A percentile compares a stretch with the other conserved stretches of the same genome.
Evolutionary conservation across 164 flowering plant genomes (phyloP).

Genomic region (Houttuynia cordata): DNA sequence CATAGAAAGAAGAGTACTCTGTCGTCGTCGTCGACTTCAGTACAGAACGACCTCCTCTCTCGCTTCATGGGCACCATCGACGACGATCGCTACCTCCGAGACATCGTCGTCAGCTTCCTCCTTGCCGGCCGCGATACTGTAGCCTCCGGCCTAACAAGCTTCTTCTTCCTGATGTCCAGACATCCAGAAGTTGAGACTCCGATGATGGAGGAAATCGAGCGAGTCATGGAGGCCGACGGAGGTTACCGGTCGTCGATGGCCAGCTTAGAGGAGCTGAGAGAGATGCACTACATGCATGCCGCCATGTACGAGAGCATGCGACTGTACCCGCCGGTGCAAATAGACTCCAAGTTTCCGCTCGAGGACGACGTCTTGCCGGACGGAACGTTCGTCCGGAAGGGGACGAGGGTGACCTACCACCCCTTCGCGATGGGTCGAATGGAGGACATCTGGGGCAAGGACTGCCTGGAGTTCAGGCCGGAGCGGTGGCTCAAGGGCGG

Average conservation of each 20-base stretch:
- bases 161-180: slow-evolving; percentile 38
- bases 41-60: slow-evolving; percentile 44
- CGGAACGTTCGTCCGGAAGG: slow-evolving; percentile 37
- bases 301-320: slow-evolving; percentile 52
- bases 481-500: slow-evolving; percentile 51
- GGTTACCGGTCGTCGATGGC: background rate
- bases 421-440: slow-evolving; percentile 79
- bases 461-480: slow-evolving; percentile 55
- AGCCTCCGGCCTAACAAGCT: slow-evolving; percentile 46
- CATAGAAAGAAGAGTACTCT: too few relatives aligned
- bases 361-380: slow-evolving; percentile 60
- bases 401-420: slow-evolving; percentile 64
- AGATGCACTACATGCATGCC: slow-evolving; percentile 56
- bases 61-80: slow-evolving; percentile 32
- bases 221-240: slow-evolving; percentile 14
- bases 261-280: slow-evolving; percentile 25
- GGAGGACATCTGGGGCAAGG: slow-evolving; percentile 59
- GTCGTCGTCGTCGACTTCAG: background rate
- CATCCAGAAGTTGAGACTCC: slow-evolving; percentile 27
- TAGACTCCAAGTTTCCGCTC: slow-evolving; percentile 45
- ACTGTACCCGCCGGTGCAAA: slow-evolving; percentile 55
- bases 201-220: slow-evolving; percentile 2
- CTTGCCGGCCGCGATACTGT: slow-evolving; percentile 74
- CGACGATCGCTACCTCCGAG: slow-evolving; percentile 41
- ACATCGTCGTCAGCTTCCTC: slow-evolving; percentile 55